These are phyloP conservation scores for Pleurotus djamor DNA, from an alignment of 768 basidiomycete genomes.

Conservation along the genomic window DNA sequence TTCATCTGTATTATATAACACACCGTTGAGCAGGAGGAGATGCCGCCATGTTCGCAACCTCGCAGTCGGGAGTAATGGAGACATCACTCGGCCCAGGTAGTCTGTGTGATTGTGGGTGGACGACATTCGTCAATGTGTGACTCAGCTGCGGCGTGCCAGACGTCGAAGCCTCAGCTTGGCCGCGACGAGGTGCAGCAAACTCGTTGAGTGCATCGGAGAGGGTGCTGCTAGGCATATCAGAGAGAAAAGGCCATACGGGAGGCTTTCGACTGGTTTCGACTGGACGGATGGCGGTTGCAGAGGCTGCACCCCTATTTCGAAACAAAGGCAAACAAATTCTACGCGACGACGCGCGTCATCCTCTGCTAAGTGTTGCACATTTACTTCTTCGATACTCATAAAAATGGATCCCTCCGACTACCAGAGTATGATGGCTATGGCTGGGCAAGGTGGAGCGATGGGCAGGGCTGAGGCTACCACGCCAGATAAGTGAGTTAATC, in stretches of 20 bases:
- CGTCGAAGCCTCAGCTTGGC: slow-evolving; percentile 16
- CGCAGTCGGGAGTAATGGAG: slow-evolving; percentile 49
- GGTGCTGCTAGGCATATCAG: slow-evolving; percentile 63
- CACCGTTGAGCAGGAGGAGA: slow-evolving; percentile 36
- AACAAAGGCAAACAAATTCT: slow-evolving; percentile 9
- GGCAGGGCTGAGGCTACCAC: slow-evolving; percentile 46
- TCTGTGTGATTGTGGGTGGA: slow-evolving; percentile 16
- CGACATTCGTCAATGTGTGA: slow-evolving; percentile 20
- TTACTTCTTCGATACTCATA: slow-evolving; percentile 12
- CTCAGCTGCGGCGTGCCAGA: slow-evolving; percentile 3
- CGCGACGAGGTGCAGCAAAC: slow-evolving; percentile 42
- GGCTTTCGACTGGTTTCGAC: too few relatives aligned
- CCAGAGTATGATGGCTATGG: slow-evolving; percentile 47
- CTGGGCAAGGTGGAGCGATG: slow-evolving; percentile 37
- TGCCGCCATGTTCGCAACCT: slow-evolving; percentile 53
- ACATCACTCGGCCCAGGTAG: slow-evolving; percentile 19
- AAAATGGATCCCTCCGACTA: slow-evolving; percentile 47
- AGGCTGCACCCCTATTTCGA: not conserved
- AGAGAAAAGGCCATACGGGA: slow-evolving; percentile 4
- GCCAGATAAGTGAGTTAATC: slow-evolving; percentile 69
- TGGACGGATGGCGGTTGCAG: slow-evolving; percentile 8
- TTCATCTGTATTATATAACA: slow-evolving; percentile 14
- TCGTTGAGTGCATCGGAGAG: slow-evolving; percentile 81
- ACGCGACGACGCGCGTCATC: slow-evolving; percentile 48
- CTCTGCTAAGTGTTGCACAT: too few relatives aligned